Base-by-base conservation (phyloP, 306 rosid species). In the Prunus campanulata region DNA sequence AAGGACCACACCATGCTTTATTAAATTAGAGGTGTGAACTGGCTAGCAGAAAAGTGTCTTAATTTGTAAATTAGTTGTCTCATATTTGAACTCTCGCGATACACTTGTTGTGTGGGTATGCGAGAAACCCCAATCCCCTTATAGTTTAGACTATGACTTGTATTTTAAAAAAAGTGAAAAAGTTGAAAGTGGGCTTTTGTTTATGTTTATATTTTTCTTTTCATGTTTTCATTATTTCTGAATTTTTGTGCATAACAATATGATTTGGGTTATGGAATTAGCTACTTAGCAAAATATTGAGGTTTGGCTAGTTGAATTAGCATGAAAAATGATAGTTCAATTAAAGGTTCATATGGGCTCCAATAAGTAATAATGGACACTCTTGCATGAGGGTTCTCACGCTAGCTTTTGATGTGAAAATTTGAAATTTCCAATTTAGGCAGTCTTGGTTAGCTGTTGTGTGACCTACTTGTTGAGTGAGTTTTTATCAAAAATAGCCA, bases 71-170 rank as follows among this genome's bases (percentile, higher is more conserved):
- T 3, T 0, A 35, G 0, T 5, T 35, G 2, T 5, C 0, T 5
- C 0, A 1, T 0, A 35, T 35, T 6, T 1, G 8, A 35, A 5
- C 0, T 35, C 7, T 5, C 0, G 5, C 5, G 0, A 3, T 3
- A 5, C 1, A 1, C 0, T 35, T 1, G 7, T 35, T 5, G 1
- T 6, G 7, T 32, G 39, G 1, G 7, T 32, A 0, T 32, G 7
- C 5, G 8, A 32, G 39, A 32, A 32, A 32, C 1, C 1, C 1
- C 0, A 5, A 32, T 4, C 0, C 0, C 1, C 0, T 32, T 32
- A 0, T 32, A 32, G 39, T 32, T 32, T 32, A 32, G 1, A 35
- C 0, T 35, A 35, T 35, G 0, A 8, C 0, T 6, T 6, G 8
- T 35, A 35, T 35, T 30, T 2, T 1, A 5, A 32, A 32, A 32